Base-by-base conservation (phyloP, 805 yeast genomes). In the Henningerozyma blattae region DNA sequence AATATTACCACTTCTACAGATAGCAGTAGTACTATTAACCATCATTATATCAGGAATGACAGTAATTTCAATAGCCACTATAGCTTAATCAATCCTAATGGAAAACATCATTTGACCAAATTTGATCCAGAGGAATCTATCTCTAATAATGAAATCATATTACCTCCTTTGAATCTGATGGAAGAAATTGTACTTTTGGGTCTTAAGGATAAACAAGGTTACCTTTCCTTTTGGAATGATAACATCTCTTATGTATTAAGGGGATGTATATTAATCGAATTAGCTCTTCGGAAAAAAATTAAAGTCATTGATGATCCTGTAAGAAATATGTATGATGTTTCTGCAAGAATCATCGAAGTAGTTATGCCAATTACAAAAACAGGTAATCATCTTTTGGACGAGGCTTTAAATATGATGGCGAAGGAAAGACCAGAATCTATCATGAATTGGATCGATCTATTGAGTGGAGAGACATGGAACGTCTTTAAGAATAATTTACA, bases 401-500 rank as follows among this genome's bases (percentile, higher is more conserved):
- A 91, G 60, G 81, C 97, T 7, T 64, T 91, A 49, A 84, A 80
- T 54, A 65, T 87, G 48, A 91, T 91, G 83, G 84, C 84, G 51
- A 69, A 70, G 39, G 91, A 84, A 53, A 86, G 78, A 39, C 77
- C 83, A 34, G 65, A 84, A 48, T 72, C 85, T 22, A 87, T 91
- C 28, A 70, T 81, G 27, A 77, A 77, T 44, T 91, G 98, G 98
- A 84, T 91, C 45, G 97, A 91, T 56, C 69, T 89, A 38, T 69
- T 91, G 41, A 73, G 85, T 40, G 98, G 93, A 30, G 98, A 91
- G 58, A 91, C 98, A 4, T 91, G 98, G 98, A 91, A 87, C 58
- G 63, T 91, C 46, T 70, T 87, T 73, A 91, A 91, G 55, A 86
- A 89, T 47, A 81, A 79, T 51, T 91, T 87, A 63, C 98, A 91